Base-by-base conservation (phyloP, 108 stramenopile genomes). In the Fistulifera pelliculosa region DNA sequence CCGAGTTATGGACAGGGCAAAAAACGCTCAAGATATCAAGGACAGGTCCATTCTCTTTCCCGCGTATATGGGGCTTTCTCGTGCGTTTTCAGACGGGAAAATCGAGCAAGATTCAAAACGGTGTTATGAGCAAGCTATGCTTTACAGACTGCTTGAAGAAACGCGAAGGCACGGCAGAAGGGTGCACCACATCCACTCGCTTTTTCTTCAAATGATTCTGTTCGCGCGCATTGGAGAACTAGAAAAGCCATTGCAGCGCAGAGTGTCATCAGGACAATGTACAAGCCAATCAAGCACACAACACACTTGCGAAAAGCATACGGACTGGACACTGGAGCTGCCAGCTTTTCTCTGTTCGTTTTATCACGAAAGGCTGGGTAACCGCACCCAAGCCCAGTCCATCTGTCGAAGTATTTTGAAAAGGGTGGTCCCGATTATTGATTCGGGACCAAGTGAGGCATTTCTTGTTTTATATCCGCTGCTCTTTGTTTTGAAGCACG, bases 11-110 rank as follows among this genome's bases (percentile, higher is more conserved):
- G 59, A 57, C 19, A 43, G 18, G 14, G 54, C 71, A 24, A 62
- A 64, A 40, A 10, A 31, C 14, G 17, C 59, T 1, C 15, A 19
- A 21, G 16, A 57, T 16, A 19, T 72, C 41, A 44, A 61, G 19
- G 77, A 85, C 49, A 66, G 80, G 47, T 70, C 73, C 16, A 65
- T 79, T 31, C 41, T 70, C 11, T 85, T 85, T 52, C 83, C 80
- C 8, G 77, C 76, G 17, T 82, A 78, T 51, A 64, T 58, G 45
- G 77, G 80, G 39, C 60, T 81, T 13, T 77, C 77, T 48, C 55
- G 58, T 22, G 58, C 68, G 25, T 54, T 82, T 22, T 75, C 75
- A 44, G 58, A 67, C 38, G 75, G 77, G 1, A 61, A 62, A 5
- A 76, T 75, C 43, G 21, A 60, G 28, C 53, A 77, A 43, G 75